Base-by-base conservation (phyloP, 306 rosid species). In the Dicorynia guianensis region DNA sequence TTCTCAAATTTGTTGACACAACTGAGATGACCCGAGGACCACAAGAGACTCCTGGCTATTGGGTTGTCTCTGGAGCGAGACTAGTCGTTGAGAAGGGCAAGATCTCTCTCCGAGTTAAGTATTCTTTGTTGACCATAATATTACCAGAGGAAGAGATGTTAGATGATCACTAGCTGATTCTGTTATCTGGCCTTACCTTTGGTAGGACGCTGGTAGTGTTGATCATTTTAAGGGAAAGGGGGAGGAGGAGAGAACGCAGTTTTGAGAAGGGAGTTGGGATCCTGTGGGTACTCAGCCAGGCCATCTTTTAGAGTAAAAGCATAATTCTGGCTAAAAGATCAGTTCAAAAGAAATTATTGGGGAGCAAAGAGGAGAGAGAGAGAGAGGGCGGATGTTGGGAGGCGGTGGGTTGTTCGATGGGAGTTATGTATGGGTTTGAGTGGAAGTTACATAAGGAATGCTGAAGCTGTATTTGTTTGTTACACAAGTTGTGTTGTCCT, bases 1-100 rank as follows among this genome's bases (percentile, higher is more conserved):
- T 94, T 79, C 93, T 87, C 40, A 94, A 92, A 79, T 91, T 88
- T 66, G 98, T 94, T 15, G 97, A 94, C 83, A 83, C 96, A 11
- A 86, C 95, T n/a, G 98, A 94, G 85, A 90, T 94, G 97, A 82
- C 82, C 15, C 81, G 98, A 84, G 98, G 98, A 59, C 98, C 98
- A 17, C 96, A 92, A 48, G 98, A 94, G 77, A 71, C 80, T 83
- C 98, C 98, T 17, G 98, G 98, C 48, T 94, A 94, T 81, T 94
- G 98, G 98, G 95, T 94, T 77, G 93, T 92, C 56, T 88, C 98
- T 8, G 98, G 98, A 55, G 98, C 98, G 68, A 94, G 90, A 71
- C 97, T 92, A 14, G 19, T 85, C 10, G 96, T 94, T 13, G 98
- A 94, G 72, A 94, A 92, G 88, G 97, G 96, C 11, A 89, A 71